These are phyloP conservation scores for Cyberlindnera lachancei DNA, from an alignment of 805 yeast species.

Conservation along the genomic window DNA sequence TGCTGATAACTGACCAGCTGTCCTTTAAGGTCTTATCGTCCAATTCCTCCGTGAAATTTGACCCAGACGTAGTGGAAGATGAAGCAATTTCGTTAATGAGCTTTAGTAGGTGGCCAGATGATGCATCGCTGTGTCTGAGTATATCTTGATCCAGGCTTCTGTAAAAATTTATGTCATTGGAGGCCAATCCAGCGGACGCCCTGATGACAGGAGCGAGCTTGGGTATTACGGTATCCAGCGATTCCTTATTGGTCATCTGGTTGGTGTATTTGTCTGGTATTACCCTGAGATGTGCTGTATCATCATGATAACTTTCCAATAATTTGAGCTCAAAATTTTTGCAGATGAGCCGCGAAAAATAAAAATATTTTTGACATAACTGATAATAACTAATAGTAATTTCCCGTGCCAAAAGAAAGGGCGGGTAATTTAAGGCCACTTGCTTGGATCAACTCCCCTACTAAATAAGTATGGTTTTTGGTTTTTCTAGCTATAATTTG, in stretches of 20 bases:
- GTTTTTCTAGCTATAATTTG: no score
- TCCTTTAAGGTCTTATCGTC: constrained; percentile 37
- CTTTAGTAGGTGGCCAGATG: constrained; percentile 35
- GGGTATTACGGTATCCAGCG: constrained; percentile 25
- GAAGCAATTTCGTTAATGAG: constrained; percentile 39
- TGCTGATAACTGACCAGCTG: constrained; percentile 57
- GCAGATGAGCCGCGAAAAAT: no score
- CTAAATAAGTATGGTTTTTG: no score
- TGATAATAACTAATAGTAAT: no score
- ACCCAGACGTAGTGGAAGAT: constrained; percentile 26
- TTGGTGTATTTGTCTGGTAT: background rate
- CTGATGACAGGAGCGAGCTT: constrained; percentile 52
- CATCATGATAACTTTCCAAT: no score
- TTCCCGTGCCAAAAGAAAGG: no score
- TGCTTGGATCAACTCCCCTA: no score
- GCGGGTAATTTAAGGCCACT: no score
- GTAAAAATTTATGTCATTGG: constrained; percentile 76
- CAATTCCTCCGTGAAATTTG: constrained; percentile 21
- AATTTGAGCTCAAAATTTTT: no score
- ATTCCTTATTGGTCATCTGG: background rate
- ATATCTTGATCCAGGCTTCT: constrained; percentile 49
- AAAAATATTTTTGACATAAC: no score
- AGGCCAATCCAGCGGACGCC: constrained; percentile 60
- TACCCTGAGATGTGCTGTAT: no score
- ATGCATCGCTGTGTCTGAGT: constrained; percentile 29